Conservation (phyloP, 1,284 basidiomycete species). For the Somion occarium region DNA sequence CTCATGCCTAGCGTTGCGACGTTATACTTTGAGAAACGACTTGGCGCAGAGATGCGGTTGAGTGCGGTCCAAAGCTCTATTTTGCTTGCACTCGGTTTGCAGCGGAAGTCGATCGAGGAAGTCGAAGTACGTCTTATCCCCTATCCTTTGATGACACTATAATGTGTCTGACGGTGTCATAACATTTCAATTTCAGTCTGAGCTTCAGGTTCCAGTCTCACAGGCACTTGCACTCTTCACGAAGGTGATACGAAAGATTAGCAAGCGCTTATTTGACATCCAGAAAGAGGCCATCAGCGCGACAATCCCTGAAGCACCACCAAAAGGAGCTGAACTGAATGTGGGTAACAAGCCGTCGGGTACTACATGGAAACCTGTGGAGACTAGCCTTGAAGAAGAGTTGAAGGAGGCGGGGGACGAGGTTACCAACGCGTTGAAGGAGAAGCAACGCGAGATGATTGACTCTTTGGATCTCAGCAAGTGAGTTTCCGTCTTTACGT, state of each 20-base stretch:
- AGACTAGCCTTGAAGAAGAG: conserved; percentile 54
- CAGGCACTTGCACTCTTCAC: conserved; percentile 90
- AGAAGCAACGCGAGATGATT: conserved; percentile 82
- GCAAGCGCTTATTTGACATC: conserved; percentile 74
- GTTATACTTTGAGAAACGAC: conserved; percentile 81
- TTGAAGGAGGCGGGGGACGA: conserved; percentile 69
- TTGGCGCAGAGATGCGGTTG: conserved; percentile 60
- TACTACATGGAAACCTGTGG: conserved; percentile 46
- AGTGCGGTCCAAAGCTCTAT: conserved; percentile 88
- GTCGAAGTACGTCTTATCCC: conserved; percentile 54
- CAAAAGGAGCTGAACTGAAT: conserved; percentile 15
- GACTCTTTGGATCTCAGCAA: conserved; percentile 80
- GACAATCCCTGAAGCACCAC: conserved; percentile 37
- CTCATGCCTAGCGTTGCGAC: conserved; percentile 78
- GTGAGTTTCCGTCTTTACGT: conserved; percentile 44
- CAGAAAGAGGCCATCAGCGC: conserved; percentile 75
- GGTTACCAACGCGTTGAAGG: conserved; percentile 43
- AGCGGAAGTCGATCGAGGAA: conserved; percentile 89
- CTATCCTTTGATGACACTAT: background rate
- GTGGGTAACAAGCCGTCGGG: conserved; percentile 16
- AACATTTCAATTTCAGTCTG: conserved; percentile 42
- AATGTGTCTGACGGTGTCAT: background rate
- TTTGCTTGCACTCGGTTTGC: conserved; percentile 84
- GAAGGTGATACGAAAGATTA: conserved; percentile 87
- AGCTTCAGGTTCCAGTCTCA: conserved; percentile 80